Percentiles rank a stretch among this genome's conserved stretches.
Conservation (phyloP, 768 basidiomycete genomes). For the Trametes punicea region DNA sequence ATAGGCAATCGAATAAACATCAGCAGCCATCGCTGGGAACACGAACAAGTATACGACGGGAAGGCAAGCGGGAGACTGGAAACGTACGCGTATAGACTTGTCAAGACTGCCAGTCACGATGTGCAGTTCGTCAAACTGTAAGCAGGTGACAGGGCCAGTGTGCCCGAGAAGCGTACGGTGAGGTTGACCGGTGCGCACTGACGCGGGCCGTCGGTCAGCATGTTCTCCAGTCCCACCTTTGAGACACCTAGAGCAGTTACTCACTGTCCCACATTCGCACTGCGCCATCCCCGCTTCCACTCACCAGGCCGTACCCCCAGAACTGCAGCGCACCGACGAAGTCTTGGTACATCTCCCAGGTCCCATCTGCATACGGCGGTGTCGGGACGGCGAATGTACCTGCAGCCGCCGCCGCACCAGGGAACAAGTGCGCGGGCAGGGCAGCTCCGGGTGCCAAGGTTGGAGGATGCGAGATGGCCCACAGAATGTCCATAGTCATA, state of each 20-base stretch:
- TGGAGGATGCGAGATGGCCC: constrained; percentile 94
- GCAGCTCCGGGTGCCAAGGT: constrained; percentile 38
- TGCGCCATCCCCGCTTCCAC: constrained; percentile 94
- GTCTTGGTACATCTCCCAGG: constrained; percentile 94
- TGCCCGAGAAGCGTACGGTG: constrained; percentile 92
- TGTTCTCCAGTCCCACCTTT: background rate
- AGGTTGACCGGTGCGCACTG: constrained; percentile 97
- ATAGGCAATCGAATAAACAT: background rate
- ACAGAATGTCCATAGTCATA: constrained; percentile 99
- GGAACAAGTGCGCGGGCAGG: constrained; percentile 45
- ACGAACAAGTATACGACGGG: too few relatives aligned
- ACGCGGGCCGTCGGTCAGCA: constrained; percentile 6
- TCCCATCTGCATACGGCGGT: constrained; percentile 85
- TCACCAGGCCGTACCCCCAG: constrained; percentile 97
- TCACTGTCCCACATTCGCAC: constrained; percentile 99
- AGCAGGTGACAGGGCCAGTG: constrained; percentile 87
- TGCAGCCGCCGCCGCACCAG: constrained; percentile 51
- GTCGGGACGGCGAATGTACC: constrained; percentile 78
- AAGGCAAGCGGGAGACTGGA: background rate
- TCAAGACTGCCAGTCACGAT: constrained; percentile 92
- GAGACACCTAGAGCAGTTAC: constrained; percentile 32
- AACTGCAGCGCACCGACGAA: constrained; percentile 98
- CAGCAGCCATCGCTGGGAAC: constrained; percentile 1
- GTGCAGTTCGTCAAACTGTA: constrained; percentile 96
- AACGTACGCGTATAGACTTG: constrained; percentile 80